Conservation (phyloP, 345 rosid species). For the Passiflora organensis region DNA sequence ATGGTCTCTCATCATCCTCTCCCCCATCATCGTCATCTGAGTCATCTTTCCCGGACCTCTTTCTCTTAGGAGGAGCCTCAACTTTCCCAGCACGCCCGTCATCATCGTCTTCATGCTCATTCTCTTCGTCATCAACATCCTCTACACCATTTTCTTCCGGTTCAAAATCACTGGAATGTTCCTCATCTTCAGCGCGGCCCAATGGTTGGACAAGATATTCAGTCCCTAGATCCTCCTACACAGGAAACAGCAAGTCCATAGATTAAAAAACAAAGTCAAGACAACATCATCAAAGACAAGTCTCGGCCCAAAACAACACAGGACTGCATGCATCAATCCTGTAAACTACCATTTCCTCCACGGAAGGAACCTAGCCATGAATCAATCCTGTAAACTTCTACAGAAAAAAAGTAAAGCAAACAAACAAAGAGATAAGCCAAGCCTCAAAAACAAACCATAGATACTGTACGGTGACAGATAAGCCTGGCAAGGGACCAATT, state of each 20-base stretch:
- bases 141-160: slow-evolving; percentile 73
- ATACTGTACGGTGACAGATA: too few relatives aligned
- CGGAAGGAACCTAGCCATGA: too few relatives aligned
- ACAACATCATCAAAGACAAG: too few relatives aligned
- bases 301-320: too few relatives aligned
- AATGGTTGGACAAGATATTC: slow-evolving; percentile 82
- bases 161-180: slow-evolving; percentile 84
- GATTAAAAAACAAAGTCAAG: not conserved
- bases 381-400: too few relatives aligned
- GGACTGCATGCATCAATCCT: too few relatives aligned
- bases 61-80: slow-evolving; percentile 67
- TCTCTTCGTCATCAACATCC: slow-evolving; percentile 48
- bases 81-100: slow-evolving; percentile 33
- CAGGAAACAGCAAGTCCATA: too few relatives aligned
- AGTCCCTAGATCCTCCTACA: slow-evolving; percentile 70
- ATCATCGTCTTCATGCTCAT: slow-evolving; percentile 33
- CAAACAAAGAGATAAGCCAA: too few relatives aligned
- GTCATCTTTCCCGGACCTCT: slow-evolving; percentile 47
- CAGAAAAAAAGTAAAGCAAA: too few relatives aligned
- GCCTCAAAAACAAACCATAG: too few relatives aligned
- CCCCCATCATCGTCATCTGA: slow-evolving; percentile 57
- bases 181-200: slow-evolving; percentile 78
- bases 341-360: too few relatives aligned
- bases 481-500: too few relatives aligned
- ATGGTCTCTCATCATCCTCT: slow-evolving; percentile 77